Conservation (phyloP, 2,329 filamentous ascomycete species). For the Trichophaea hybrida region DNA sequence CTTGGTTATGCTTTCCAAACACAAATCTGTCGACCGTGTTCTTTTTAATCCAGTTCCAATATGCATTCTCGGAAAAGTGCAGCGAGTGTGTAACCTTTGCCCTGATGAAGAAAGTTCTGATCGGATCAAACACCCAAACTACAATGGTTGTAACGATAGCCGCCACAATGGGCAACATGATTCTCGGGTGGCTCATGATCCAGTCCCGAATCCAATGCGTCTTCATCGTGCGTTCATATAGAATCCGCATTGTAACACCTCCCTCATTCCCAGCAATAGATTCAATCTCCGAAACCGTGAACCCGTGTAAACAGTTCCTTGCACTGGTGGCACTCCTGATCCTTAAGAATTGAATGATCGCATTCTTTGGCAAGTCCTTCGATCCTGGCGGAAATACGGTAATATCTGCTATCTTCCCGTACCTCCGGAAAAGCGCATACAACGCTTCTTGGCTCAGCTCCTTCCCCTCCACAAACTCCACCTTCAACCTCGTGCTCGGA, state of each 20-base stretch:
- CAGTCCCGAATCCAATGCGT: slow-evolving; percentile 72
- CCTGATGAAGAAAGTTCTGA: slow-evolving; percentile 84
- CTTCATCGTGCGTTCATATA: slow-evolving; percentile 68
- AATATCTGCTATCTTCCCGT: slow-evolving; percentile 84
- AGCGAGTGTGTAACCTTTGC: slow-evolving; percentile 68
- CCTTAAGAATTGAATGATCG: slow-evolving; percentile 60
- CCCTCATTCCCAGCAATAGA: slow-evolving; percentile 60
- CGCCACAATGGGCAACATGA: slow-evolving; percentile 70
- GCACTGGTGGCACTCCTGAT: slow-evolving; percentile 71
- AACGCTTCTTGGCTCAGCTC: slow-evolving; percentile 77
- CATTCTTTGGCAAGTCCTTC: slow-evolving; percentile 67
- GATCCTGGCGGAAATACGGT: slow-evolving; percentile 68
- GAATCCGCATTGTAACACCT: slow-evolving; percentile 54
- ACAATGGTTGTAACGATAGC: slow-evolving; percentile 70
- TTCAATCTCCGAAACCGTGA: slow-evolving; percentile 49
- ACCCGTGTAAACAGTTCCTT: slow-evolving; percentile 82
- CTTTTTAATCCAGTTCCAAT: slow-evolving; percentile 69
- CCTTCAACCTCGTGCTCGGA: slow-evolving; percentile 58
- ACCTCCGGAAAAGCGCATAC: slow-evolving; percentile 74
- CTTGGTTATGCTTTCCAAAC: slow-evolving; percentile 35
- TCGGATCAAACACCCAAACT: slow-evolving; percentile 82
- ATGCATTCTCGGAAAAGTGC: slow-evolving; percentile 54
- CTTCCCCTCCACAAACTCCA: slow-evolving; percentile 71
- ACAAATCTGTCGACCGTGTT: slow-evolving; percentile 36
- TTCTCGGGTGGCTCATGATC: slow-evolving; percentile 70